Evolutionary conservation across 148 eudicot genomes (phyloP).

Genomic region (Arctostaphylos glauca): DNA sequence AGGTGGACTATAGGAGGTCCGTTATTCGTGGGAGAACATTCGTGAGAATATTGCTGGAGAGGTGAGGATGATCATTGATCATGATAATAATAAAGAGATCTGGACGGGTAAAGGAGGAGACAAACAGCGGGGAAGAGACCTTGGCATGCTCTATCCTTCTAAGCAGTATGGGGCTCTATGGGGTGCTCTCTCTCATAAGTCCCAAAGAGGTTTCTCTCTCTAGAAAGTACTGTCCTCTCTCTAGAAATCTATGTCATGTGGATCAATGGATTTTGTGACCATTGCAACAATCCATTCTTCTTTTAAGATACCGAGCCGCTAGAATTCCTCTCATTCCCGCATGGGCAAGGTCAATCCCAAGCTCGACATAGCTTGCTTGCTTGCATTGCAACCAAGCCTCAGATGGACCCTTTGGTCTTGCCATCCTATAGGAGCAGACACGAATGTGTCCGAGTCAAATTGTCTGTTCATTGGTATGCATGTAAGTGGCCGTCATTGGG

Average conservation of each 20-base stretch:
- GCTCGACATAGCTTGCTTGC: background rate
- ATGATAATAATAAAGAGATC: background rate
- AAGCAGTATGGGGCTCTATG: background rate
- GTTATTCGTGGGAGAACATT: too few species aligned
- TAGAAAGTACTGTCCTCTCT: background rate
- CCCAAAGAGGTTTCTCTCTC: background rate
- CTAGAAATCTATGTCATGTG: background rate
- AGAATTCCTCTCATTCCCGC: too few species aligned
- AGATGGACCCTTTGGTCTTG: background rate
- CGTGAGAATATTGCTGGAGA: background rate
- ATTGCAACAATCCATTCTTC: background rate
- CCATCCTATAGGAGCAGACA: background rate
- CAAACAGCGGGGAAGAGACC: background rate
- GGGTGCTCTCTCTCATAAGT: background rate
- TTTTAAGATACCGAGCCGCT: background rate
- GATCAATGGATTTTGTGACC: background rate
- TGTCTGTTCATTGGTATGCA: too few species aligned
- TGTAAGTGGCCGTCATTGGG: too few species aligned
- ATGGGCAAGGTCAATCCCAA: background rate
- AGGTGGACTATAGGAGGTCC: background rate
- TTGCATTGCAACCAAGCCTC: background rate
- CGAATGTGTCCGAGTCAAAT: background rate
- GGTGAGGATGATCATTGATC: background rate
- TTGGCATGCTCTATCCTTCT: background rate
- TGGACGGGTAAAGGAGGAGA: background rate